Conservation (phyloP, 345 rosid species). For the Eucalyptus fibrosa region DNA sequence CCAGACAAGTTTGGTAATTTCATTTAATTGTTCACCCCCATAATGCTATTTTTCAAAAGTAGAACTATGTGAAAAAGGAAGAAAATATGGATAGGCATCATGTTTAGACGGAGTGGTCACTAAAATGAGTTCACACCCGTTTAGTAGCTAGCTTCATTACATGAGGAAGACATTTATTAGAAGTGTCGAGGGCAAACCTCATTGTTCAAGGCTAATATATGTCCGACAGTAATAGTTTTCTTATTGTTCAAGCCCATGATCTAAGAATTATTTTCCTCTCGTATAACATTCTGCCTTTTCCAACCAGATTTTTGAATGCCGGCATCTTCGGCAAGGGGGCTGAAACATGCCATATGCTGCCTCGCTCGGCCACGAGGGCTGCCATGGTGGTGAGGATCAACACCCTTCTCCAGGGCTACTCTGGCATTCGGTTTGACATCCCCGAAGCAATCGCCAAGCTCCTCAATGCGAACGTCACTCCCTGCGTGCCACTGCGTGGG, state of each 20-base stretch:
- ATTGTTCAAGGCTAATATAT: not conserved
- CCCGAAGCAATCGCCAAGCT: not conserved
- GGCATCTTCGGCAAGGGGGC: not conserved
- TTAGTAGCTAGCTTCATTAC: not conserved
- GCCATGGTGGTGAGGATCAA: conserved; percentile 6
- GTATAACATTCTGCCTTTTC: not conserved
- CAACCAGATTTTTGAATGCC: not conserved
- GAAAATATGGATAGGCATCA: not conserved
- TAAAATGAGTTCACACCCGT: not conserved
- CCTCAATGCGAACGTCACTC: not conserved
- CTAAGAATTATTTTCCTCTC: not conserved
- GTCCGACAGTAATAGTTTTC: not conserved
- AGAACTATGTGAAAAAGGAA: not conserved
- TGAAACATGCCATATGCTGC: not conserved
- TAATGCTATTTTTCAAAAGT: not conserved
- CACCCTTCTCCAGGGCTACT: conserved; percentile 6
- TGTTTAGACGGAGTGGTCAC: not conserved
- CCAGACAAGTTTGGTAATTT: not conserved
- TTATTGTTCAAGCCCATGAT: not conserved
- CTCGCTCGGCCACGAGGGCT: not conserved
- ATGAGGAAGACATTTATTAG: not conserved
- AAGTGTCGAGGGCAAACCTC: not conserved
- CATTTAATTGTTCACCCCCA: not conserved
- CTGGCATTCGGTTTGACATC: conserved; percentile 6
- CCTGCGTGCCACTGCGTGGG: conserved; percentile 2